A percentile compares a stretch with the other conserved stretches of the same genome.
phyloP scores from a whole-genome alignment of 768 basidiomycete species.

The Boletus pseudopeckii region DNA sequence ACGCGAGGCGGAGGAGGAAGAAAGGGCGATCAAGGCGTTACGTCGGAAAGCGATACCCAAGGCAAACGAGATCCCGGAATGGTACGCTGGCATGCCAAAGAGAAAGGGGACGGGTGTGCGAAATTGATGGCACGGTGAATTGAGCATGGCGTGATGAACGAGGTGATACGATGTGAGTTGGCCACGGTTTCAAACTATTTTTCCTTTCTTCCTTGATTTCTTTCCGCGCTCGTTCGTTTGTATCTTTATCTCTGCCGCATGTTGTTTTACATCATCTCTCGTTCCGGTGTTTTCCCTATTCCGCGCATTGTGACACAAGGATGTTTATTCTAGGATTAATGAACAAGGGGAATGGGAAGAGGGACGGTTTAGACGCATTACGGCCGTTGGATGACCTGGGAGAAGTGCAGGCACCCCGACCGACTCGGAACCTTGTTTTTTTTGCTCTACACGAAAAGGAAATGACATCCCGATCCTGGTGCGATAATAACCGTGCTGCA shows the following conservation, averaged over 20 bases:
- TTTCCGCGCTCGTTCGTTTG: background rate
- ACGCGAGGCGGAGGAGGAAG: slow-evolving; percentile 53
- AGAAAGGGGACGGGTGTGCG: slow-evolving; percentile 33
- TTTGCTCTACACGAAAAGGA: background rate
- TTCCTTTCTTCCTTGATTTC: slow-evolving; percentile 6
- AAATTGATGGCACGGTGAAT: slow-evolving; percentile 3
- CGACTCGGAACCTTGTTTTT: slow-evolving; percentile 30
- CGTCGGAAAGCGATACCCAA: slow-evolving; percentile 61
- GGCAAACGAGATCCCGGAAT: slow-evolving; percentile 71
- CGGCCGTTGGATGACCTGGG: slow-evolving; percentile 13
- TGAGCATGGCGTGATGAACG: too few species aligned
- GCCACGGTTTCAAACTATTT: background rate
- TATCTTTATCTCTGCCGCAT: slow-evolving; percentile 17
- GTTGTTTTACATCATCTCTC: slow-evolving; percentile 15
- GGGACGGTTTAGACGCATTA: slow-evolving; percentile 20
- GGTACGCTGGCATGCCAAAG: slow-evolving; percentile 73
- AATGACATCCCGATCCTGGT: slow-evolving; percentile 1
- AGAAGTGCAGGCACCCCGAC: slow-evolving; percentile 23
- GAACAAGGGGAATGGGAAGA: slow-evolving; percentile 20
- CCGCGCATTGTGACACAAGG: slow-evolving; percentile 7
- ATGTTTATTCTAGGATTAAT: slow-evolving; percentile 25
- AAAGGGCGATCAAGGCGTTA: slow-evolving; percentile 56
- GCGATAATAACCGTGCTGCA: background rate
- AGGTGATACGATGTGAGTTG: slow-evolving; percentile 13
- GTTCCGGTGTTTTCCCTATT: slow-evolving; percentile 1